Conservation (phyloP, 2,329 filamentous ascomycete genomes). For the Coniochaeta hoffmannii region DNA sequence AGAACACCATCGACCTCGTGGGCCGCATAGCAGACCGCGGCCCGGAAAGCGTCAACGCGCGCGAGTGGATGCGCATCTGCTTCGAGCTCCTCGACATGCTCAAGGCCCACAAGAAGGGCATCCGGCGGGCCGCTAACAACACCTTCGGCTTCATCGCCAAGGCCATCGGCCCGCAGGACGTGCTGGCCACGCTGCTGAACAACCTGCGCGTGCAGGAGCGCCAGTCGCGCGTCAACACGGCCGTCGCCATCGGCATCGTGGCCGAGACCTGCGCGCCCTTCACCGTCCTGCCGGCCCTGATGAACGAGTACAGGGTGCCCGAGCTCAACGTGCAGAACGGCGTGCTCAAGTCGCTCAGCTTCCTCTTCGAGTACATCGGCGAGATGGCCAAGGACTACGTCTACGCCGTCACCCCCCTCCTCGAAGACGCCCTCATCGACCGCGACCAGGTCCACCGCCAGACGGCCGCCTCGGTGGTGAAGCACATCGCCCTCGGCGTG, state of each 20-base stretch:
- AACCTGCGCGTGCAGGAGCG: conserved; percentile 96
- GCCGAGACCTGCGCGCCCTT: conserved; percentile 98
- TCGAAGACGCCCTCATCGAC: conserved; percentile 96
- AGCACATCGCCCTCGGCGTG: conserved; percentile 96
- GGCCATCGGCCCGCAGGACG: conserved; percentile 95
- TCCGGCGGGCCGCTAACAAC: conserved; percentile 96
- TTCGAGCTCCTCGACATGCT: conserved; percentile 99
- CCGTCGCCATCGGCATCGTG: conserved; percentile 96
- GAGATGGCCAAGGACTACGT: conserved; percentile 99
- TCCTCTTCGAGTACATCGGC: conserved; percentile 98
- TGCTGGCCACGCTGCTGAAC: conserved; percentile 89
- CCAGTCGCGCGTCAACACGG: conserved; percentile 96
- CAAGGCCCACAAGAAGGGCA: conserved; percentile 99
- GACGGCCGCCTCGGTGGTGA: conserved; percentile 92
- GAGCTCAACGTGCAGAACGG: conserved; percentile 99
- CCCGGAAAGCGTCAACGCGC: conserved; percentile 89
- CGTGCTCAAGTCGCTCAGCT: conserved; percentile 92
- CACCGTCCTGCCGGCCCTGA: conserved; percentile 93
- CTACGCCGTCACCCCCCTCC: conserved; percentile 89
- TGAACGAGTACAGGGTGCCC: conserved; percentile 98
- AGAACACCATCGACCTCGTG: conserved; percentile 97
- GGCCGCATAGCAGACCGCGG: conserved; percentile 96
- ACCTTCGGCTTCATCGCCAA: conserved; percentile 99
- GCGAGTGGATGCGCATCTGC: conserved; percentile 99
- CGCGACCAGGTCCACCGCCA: conserved; percentile 97